phyloP scores from a whole-genome alignment of 2,329 filamentous ascomycete species.

The Lachnellula cervina region DNA sequence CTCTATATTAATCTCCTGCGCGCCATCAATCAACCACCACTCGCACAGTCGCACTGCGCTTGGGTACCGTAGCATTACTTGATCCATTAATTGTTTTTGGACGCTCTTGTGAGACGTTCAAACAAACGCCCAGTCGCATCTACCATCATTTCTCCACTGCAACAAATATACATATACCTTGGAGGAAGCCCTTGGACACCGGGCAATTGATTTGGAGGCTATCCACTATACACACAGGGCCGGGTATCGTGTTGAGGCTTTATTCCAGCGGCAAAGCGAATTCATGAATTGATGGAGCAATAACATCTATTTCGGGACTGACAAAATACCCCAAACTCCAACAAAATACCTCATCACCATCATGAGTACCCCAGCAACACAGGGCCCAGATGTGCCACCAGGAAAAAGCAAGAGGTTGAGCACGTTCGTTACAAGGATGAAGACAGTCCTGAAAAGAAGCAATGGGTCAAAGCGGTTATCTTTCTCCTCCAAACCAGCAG shows the following conservation, averaged over 20 bases:
- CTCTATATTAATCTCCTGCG: neutral
- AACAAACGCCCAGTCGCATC: neutral
- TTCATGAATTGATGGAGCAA: neutral
- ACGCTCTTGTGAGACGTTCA: neutral
- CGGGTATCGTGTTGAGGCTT: neutral
- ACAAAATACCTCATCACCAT: neutral
- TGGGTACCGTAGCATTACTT: neutral
- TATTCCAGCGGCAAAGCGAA: neutral
- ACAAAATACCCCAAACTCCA: neutral
- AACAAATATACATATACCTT: neutral
- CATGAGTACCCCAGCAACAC: conserved; percentile 24
- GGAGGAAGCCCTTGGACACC: neutral
- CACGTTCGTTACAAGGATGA: conserved; percentile 24
- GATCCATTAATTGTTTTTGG: neutral
- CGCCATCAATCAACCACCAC: conserved; percentile 4
- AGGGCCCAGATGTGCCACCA: conserved; percentile 13
- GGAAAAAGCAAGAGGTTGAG: conserved; percentile 26
- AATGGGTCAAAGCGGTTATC: conserved; percentile 27
- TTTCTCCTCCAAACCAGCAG: conserved; percentile 8
- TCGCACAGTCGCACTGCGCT: neutral
- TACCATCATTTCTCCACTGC: neutral
- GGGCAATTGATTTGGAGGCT: neutral
- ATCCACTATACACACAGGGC: neutral
- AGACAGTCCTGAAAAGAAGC: conserved; percentile 27
- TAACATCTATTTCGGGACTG: neutral